Base-by-base conservation (phyloP, 2,329 filamentous ascomycete genomes). In the Exophiala oligosperma region DNA sequence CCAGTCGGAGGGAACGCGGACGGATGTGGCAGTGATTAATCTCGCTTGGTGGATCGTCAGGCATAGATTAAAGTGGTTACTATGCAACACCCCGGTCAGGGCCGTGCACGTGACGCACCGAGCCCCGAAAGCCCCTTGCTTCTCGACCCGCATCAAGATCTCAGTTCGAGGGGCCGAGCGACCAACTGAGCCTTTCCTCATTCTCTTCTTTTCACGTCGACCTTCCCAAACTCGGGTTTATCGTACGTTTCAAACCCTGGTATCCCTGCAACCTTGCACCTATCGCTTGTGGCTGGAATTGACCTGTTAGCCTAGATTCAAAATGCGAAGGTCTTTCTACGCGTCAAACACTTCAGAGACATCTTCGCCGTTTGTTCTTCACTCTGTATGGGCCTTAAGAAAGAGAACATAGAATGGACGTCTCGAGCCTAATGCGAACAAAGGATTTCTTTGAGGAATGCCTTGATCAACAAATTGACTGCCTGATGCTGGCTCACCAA, bases 391-490 rank as follows among this genome's bases (percentile, higher is more conserved):
- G 11, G 23, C 21, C n/a, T 7, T n/a, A 37, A 55, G 14, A 55
- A 52, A 57, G 40, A 44, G 14, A 35, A 26, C 26, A 41, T 35
- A 52, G 23, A 55, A 61, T 61, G 54, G 54, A 47, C 9, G 21
- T 46, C 9, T 32, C 17, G 32, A 38, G 12, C 9, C 29, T 35
- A 24, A 49, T 28, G 44, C 37, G 40, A 46, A 35, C 40, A 46
- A 56, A 48, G 47, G 58, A 38, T 46, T 38, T 52, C 21, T 51
- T 24, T 51, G n/a, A 12, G 23, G 17, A 49, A 60, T 29, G 24
- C 47, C 50, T 54, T 56, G 52, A 50, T 60, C 32, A 35, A 9
- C 32, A 17, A 26, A 21, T 35, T 41, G 24, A 26, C 17, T 40
- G 37, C 38, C 32, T 24, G 6, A 43, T 43, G 40, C n/a, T 43